Evolutionary conservation across 1,284 basidiomycete genomes (phyloP).

Genomic region (Trichosporon asahii): DNA sequence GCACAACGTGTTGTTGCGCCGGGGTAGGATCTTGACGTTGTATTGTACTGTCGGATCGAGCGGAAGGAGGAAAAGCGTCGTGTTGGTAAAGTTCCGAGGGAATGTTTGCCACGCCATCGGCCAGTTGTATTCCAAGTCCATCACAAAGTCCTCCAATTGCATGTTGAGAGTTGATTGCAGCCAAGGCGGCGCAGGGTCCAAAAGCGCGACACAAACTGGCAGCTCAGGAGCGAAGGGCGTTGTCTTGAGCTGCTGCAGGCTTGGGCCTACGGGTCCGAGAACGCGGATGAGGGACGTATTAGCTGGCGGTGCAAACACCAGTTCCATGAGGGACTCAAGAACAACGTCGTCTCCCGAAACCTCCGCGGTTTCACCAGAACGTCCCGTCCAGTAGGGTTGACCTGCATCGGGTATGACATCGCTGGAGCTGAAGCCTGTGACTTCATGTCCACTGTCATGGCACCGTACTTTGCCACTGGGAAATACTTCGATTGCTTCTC

Average conservation of each 20-base stretch:
- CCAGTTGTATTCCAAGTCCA: background rate
- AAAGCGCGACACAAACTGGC: background rate
- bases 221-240: no score
- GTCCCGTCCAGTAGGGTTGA: no score
- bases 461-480: no score
- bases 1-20: background rate
- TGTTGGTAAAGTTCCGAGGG: background rate
- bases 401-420: no score
- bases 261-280: background rate
- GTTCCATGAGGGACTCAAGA: background rate
- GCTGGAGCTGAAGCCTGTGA: no score
- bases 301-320: background rate
- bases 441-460: no score
- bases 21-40: background rate
- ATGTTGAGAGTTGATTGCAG: background rate
- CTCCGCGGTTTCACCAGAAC: no score
- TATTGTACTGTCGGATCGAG: background rate
- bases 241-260: background rate
- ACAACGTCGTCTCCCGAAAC: background rate
- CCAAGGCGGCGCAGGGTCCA: background rate
- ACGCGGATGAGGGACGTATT: background rate
- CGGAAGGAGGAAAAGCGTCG: background rate
- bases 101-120: background rate
- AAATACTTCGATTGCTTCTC: no score
- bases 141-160: no score